Evolutionary conservation across 495 filamentous ascomycete genomes (phyloP), one percentile per base, ranked within the genome.

Genomic region (Hyphodiscus hymeniophilus): DNA sequence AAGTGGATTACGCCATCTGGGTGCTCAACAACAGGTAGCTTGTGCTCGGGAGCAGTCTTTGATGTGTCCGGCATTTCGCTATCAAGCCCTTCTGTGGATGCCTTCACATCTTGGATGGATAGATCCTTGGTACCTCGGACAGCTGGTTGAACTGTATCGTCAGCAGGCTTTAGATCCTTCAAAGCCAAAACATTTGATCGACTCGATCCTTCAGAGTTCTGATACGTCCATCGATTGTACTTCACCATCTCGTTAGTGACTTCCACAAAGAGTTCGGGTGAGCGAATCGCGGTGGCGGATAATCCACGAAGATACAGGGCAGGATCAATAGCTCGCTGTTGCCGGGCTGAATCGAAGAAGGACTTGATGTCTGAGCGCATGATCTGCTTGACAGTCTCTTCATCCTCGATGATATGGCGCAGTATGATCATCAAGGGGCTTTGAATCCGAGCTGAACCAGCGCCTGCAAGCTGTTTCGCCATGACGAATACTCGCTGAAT

Each of bases 1-100:
- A 94, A 97, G 58, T 95, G 88, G 49, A 97, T 84, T 12, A 99
- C 94, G 5, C 92, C 92, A 64, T 96, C 94, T 0, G 94, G 87
- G 50, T 91, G 85, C 62, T 95, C 90, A 2, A 97, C 80, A 20
- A 91, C 73, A 22, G 94, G 94, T 3, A 84, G 69, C 60, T 94
- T 96, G 38, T 79, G 54, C 51, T 95, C 89, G 26, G 39, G 36
- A 16, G 71, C 66, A 16, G 69, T 54, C 59, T 85, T 86, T 13
- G 74, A 66, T 54, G 79, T 83, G 44, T 82, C 79, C 0, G 63
- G 52, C 62, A 73, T 70, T 22, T 77, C 73, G 56, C 76, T 74
- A 45, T 71, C 72, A 51, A 61, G 63, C 6, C 66, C 56, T 51
- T 79, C 75, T 2, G 68, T 77, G 13, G 69, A 69, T 38, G 65